Evolutionary conservation across 306 rosid species (phyloP).

Genomic region (Lagenaria siceraria): DNA sequence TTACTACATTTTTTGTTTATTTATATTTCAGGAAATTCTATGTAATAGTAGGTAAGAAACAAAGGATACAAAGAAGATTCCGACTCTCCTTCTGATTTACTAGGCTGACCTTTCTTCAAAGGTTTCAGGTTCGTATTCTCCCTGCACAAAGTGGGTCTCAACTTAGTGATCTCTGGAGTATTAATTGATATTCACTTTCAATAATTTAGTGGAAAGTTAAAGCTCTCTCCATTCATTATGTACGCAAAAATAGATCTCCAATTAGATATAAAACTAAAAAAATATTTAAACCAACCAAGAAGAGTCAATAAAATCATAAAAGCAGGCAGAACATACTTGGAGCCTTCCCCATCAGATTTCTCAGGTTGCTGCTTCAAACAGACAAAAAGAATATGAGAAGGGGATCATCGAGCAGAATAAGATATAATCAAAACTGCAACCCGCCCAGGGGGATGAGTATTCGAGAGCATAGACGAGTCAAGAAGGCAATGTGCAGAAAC

Average conservation of each 20-base stretch:
- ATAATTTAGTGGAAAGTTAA: background rate
- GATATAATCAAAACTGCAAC: background rate
- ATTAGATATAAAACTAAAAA: background rate
- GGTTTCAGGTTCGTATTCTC: conserved; percentile 38
- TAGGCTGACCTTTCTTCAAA: conserved; percentile 29
- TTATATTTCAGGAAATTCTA: background rate
- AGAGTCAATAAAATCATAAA: background rate
- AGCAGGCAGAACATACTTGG: conserved; percentile 20
- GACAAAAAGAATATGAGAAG: conserved; percentile 12
- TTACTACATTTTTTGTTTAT: background rate
- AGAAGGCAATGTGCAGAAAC: conserved; percentile 7
- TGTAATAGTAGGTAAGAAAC: background rate
- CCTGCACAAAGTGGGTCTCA: conserved; percentile 32
- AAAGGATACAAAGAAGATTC: conserved; percentile 78
- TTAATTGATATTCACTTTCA: background rate
- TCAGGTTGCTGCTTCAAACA: conserved; percentile 47
- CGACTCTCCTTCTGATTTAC: conserved; percentile 39
- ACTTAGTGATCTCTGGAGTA: conserved; percentile 8
- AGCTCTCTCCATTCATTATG: background rate
- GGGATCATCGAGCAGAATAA: conserved; percentile 22
- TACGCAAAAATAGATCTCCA: background rate
- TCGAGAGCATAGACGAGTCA: background rate
- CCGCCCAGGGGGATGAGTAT: background rate
- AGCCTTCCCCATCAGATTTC: conserved; percentile 57
- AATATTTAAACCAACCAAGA: background rate